These are phyloP conservation scores for Diatrype stigma DNA, from an alignment of 2,329 filamentous ascomycete species.

Conservation along the genomic window DNA sequence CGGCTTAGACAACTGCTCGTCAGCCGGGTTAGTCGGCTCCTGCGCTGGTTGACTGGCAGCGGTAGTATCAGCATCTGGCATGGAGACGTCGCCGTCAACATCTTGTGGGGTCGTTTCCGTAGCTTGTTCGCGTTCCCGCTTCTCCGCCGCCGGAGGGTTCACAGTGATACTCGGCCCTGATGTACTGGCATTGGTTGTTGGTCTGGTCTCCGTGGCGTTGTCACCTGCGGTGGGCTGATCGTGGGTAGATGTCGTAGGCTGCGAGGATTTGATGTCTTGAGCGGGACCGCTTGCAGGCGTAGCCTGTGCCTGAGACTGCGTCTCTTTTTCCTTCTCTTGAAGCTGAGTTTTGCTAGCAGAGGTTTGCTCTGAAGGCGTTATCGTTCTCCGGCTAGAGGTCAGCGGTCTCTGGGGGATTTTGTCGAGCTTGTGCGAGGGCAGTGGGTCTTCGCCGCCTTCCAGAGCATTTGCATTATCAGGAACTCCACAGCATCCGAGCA, in stretches of 20 bases:
- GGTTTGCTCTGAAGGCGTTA: constrained; percentile 48
- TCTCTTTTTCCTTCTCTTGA: constrained; percentile 45
- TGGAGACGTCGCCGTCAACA: constrained; percentile 61
- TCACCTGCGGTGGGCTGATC: constrained; percentile 42
- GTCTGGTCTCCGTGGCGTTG: constrained; percentile 43
- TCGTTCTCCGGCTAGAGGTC: constrained; percentile 50
- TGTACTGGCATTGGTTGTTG: constrained; percentile 33
- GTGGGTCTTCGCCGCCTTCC: constrained; percentile 50
- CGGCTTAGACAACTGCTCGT: constrained; percentile 35
- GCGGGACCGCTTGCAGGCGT: constrained; percentile 10
- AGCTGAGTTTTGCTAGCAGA: constrained; percentile 36
- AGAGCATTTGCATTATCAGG: constrained; percentile 55
- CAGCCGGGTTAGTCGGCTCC: constrained; percentile 35
- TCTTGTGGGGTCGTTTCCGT: constrained; percentile 36
- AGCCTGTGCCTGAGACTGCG: constrained; percentile 25
- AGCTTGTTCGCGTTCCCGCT: constrained; percentile 31
- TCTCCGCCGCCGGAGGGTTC: constrained; percentile 32
- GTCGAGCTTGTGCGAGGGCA: constrained; percentile 52
- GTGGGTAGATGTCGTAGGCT: constrained; percentile 43
- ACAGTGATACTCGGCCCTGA: constrained; percentile 37
- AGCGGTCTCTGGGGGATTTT: constrained; percentile 51
- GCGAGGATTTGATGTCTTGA: constrained; percentile 35
- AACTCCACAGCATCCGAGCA: constrained; percentile 64
- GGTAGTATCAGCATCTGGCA: constrained; percentile 57
- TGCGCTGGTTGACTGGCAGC: constrained; percentile 36